Evolutionary conservation across 345 rosid species (phyloP), one percentile per base, ranked within the genome.

Genomic region (Erodium maritimum): DNA sequence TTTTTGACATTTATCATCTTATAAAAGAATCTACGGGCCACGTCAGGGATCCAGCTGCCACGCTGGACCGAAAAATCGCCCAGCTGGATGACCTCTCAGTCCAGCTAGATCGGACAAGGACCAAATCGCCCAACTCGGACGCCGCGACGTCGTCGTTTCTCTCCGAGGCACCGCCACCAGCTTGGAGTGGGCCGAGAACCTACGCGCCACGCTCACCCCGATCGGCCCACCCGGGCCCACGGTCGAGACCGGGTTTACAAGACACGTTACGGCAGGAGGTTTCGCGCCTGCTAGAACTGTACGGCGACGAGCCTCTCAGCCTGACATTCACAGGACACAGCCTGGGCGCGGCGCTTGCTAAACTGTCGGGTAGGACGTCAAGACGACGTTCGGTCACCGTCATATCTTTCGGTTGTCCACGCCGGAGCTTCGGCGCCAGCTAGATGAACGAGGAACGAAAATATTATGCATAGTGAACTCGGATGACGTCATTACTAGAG

Each of bases 301-400:
- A 84, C 79, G 72, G 81, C 0, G 74, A 72, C 23, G 83, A 78
- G 66, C 80, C 80, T 0, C 62, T 84, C 21, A 84, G 90, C 64
- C 63, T 84, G 33, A 84, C 90, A 2, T 29, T 84, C 66, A 79
- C 85, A 0, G 90, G 90, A 0, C 90, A 84, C 56, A 81, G 90
- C 54, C 76, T 84, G 1, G 90, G 90, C 0, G 87, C 90, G 0
- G 90, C 90, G 0, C 73, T 84, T 0, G 90, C 90, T 0, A 79
- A 73, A 0, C 71, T 2, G 70, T 81, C 0, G 87, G 87, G 0
- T 71, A 77, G 22, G 83, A 85, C 54, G 71, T 85, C 59, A 77
- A 74, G 51, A 63, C 76, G 1, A 67, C 61, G 0, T 68, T 82
- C 53, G 54, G 83, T 76, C 23, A 85, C 91, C 0, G 91, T 85